Percentiles rank a stretch among this genome's conserved stretches.
Evolutionary conservation across 306 rosid species (phyloP).

Genomic region (Cajanus cajan): DNA sequence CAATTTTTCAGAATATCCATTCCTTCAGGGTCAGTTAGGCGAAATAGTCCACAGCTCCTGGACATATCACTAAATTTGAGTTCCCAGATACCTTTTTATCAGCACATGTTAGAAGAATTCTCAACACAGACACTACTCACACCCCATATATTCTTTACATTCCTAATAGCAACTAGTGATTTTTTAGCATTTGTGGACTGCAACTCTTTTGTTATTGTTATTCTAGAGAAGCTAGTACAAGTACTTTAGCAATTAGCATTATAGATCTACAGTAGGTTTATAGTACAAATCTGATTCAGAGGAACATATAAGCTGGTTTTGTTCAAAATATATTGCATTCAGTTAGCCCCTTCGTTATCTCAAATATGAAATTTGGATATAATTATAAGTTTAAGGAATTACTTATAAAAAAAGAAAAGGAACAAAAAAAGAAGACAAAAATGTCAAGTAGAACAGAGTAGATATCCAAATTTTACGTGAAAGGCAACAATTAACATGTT

Average conservation of each 20-base stretch:
- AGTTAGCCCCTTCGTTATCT: neutral
- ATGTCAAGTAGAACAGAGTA: neutral
- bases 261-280: neutral
- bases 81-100: neutral
- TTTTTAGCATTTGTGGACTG: neutral
- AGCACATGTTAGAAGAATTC: neutral
- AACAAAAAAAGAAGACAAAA: neutral
- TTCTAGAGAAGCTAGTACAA: constrained; percentile 5
- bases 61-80: constrained; percentile 3
- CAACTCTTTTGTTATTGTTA: neutral
- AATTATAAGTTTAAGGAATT: neutral
- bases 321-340: neutral
- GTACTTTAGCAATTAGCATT: neutral
- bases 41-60: constrained; percentile 75
- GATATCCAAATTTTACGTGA: neutral
- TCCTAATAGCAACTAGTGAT: neutral
- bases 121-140: no score
- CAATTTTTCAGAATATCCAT: constrained; percentile 63
- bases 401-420: neutral
- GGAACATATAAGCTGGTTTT: constrained; percentile 1
- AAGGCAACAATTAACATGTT: neutral
- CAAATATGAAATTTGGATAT: neutral
- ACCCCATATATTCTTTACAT: neutral
- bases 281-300: neutral
- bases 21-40: constrained; percentile 68